phyloP scores from a whole-genome alignment of 352 stramenopile species.

The Phytophthora chlamydospora region DNA sequence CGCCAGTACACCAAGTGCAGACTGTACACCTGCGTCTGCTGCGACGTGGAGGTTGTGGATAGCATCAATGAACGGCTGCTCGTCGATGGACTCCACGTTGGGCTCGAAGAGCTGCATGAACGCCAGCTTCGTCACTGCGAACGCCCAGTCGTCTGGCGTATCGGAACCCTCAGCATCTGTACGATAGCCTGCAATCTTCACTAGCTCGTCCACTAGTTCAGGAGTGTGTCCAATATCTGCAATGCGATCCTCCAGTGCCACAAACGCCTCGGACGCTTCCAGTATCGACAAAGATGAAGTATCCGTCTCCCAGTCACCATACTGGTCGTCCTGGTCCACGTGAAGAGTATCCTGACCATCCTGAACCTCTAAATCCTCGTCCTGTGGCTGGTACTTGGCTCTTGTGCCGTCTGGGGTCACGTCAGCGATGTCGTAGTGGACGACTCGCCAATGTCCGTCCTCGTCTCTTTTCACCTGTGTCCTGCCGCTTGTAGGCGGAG shows the following conservation, averaged over 20 bases:
- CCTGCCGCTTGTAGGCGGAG: slow-evolving; percentile 6
- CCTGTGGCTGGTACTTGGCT: neutral
- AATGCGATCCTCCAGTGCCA: slow-evolving; percentile 60
- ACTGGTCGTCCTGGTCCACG: slow-evolving; percentile 11
- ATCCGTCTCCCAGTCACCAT: slow-evolving; percentile 14
- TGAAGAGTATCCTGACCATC: neutral
- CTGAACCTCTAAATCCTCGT: too few species aligned
- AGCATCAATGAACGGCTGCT: slow-evolving; percentile 44
- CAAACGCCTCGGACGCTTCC: slow-evolving; percentile 53
- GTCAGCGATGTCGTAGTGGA: slow-evolving; percentile 8
- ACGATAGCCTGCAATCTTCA: slow-evolving; percentile 24
- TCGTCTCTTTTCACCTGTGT: slow-evolving; percentile 17
- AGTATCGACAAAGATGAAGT: slow-evolving; percentile 14
- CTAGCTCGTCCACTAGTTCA: slow-evolving; percentile 45
- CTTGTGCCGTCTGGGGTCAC: neutral
- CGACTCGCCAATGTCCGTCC: slow-evolving; percentile 18
- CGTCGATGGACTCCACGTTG: slow-evolving; percentile 1
- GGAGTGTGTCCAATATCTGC: slow-evolving; percentile 45
- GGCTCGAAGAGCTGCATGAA: slow-evolving; percentile 71
- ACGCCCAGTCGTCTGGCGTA: slow-evolving; percentile 48
- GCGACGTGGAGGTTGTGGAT: slow-evolving; percentile 51
- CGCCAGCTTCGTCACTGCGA: slow-evolving; percentile 62
- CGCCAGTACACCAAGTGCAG: slow-evolving; percentile 48
- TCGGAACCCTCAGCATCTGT: slow-evolving; percentile 5
- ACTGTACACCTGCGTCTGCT: slow-evolving; percentile 47